These are phyloP conservation scores for Myriangium duriaei DNA, from an alignment of 2,329 filamentous ascomycete species.

Conservation along the genomic window DNA sequence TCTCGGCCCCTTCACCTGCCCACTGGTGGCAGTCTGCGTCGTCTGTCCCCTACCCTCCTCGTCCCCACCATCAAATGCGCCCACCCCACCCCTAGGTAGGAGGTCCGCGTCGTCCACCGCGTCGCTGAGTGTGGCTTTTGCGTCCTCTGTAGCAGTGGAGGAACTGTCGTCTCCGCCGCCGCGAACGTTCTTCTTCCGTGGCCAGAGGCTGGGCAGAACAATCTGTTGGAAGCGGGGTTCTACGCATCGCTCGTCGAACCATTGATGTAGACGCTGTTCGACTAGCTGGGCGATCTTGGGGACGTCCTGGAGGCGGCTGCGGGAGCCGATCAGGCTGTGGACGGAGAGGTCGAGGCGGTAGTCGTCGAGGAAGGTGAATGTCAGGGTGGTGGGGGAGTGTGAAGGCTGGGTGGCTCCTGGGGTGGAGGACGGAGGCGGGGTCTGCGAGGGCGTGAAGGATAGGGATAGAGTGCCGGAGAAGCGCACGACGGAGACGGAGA, in stretches of 20 bases:
- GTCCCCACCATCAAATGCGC: neutral
- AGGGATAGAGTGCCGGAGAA: constrained; percentile 93
- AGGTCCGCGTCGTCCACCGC: constrained; percentile 9
- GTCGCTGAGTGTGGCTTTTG: constrained; percentile 6
- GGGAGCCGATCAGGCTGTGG: constrained; percentile 63
- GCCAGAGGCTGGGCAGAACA: constrained; percentile 70
- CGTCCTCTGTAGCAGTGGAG: constrained; percentile 30
- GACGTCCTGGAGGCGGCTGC: constrained; percentile 71
- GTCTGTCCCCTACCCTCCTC: neutral
- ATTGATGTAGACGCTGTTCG: constrained; percentile 65
- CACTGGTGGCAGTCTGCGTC: constrained; percentile 3
- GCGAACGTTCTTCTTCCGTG: constrained; percentile 68
- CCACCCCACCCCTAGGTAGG: neutral
- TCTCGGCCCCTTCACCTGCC: constrained; percentile 3
- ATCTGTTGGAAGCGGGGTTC: constrained; percentile 83
- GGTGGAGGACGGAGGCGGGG: constrained; percentile 15
- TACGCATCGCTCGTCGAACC: constrained; percentile 79
- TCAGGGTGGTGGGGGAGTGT: constrained; percentile 57
- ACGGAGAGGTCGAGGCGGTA: constrained; percentile 76
- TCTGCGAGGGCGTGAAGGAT: constrained; percentile 66
- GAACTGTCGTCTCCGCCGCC: constrained; percentile 50
- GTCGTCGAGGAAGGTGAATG: constrained; percentile 86
- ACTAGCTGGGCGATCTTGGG: constrained; percentile 80
- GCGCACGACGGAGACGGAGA: constrained; percentile 81
- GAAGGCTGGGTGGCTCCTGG: constrained; percentile 13